Evolutionary conservation across 306 rosid genomes (phyloP), one percentile per base, ranked within the genome.

Genomic region (Senna tora): DNA sequence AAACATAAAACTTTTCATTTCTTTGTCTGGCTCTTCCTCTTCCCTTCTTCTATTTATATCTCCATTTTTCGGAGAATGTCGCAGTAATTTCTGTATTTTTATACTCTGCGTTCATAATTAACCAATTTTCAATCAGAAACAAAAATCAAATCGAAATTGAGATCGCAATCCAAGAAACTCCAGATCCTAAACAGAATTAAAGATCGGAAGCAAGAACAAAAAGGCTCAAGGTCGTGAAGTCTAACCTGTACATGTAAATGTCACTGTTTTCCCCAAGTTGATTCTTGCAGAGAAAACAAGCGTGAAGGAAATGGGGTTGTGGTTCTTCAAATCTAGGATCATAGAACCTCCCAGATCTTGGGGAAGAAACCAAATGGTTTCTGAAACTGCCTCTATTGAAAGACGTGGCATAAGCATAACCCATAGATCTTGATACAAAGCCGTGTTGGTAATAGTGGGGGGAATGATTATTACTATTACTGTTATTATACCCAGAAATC

Each of bases 231-330:
- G 39, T 6, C n/a, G n/a, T n/a, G n/a, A n/a, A n/a, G n/a, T n/a
- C 84, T 8, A 74, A 92, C 98, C 97, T 94, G 90, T 94, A 94
- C 97, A 94, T 91, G 85, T 83, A 94, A 89, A 94, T 91, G 68
- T 94, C 98, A 49, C 79, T 55, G 34, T 89, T 83, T 6, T 80
- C 84, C 0, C 84, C 88, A 0, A 94, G 87, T 0, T 87, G 86
- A 56, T 89, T 91, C 75, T 87, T 87, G 89, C 98, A 94, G 41
- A 79, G 91, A 41, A 72, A 89, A 74, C 98, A 94, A 14, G 97
- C 69, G 17, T 94, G 81, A 41, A 94, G 84, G 78, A 94, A 94
- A 72, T 94, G 91, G 16, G 98, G 96, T 19, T 60, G 92, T 14
- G 75, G 89, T 43, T 91, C 96, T 67, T 89, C 96, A 14, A 90